Base-by-base conservation (phyloP, 1,284 basidiomycete genomes). In the Ceratobasidium sp. region DNA sequence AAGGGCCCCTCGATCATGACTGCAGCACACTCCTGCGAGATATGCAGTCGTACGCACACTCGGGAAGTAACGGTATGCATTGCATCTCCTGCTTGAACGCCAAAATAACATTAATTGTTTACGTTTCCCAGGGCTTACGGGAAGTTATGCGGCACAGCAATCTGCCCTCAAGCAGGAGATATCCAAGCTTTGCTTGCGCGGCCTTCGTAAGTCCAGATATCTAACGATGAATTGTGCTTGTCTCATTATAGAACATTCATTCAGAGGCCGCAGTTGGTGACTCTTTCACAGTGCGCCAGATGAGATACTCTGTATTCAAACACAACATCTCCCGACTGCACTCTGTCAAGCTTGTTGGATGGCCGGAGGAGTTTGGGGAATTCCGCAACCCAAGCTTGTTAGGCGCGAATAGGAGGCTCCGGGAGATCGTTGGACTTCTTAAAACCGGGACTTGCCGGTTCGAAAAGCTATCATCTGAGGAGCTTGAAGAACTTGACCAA, bases 41-140 rank as follows among this genome's bases (percentile, higher is more conserved):
- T 33, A 1, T 59, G 2, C 56, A 59, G 31, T 33, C 56, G 4
- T 59, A 33, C n/a, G 56, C 29, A 7, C 56, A 59, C 8, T 19
- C 56, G 29, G 56, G 56, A 33, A 29, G 24, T 15, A 57, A 57
- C 17, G 54, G 54, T 57, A 57, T 57, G 54, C 33, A 17, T 57
- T 15, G 15, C 5, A 27, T 15, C 15, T 57, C 3, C 33, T 57
- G 8, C 8, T 22, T 27, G 6, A 15, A 15, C 8, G 22, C 24
- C 6, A 7, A n/a, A 6, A 51, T 24, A 51, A 7, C 6, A 51
- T 7, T 31, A 29, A 7, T 7, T 33, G 17, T 19, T 6, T 31
- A 57, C 4, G 17, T 27, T 6, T 17, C 19, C 24, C 17, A 57
- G 54, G 54, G 17, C 24, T 57, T 8, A 29, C 24, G 4, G 33